Evolutionary conservation across 257 asterid species (phyloP).

Genomic region (Jasminum sambac): DNA sequence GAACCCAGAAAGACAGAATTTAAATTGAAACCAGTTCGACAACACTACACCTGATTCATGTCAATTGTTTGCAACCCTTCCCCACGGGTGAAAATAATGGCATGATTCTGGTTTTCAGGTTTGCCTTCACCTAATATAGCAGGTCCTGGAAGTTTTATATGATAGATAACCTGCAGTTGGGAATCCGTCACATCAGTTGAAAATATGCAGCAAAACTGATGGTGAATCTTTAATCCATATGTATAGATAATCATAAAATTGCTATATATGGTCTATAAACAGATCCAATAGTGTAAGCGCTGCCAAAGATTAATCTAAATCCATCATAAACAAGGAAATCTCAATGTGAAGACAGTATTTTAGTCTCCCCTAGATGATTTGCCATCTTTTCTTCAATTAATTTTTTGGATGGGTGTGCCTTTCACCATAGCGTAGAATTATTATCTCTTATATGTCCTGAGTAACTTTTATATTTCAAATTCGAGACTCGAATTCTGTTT

Average conservation of each 20-base stretch:
- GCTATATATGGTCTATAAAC: constrained; percentile 3
- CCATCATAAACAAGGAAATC: background rate
- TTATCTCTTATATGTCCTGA: background rate
- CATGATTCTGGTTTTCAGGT: constrained; percentile 99
- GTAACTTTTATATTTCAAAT: constrained; percentile 8
- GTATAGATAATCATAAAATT: background rate
- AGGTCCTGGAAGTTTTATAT: constrained; percentile 94
- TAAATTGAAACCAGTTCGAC: constrained; percentile 19
- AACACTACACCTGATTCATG: constrained; percentile 82
- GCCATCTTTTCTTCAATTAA: background rate
- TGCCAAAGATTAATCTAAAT: background rate
- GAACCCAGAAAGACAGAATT: constrained; percentile 28
- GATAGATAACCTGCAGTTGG: constrained; percentile 66
- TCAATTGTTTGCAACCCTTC: constrained; percentile 98
- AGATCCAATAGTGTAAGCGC: constrained; percentile 11
- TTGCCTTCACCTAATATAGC: constrained; percentile 98
- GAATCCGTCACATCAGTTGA: constrained; percentile 19
- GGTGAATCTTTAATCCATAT: background rate
- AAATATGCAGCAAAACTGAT: constrained; percentile 6
- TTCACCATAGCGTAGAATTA: constrained; percentile 1
- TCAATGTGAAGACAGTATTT: background rate
- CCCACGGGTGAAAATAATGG: constrained; percentile 95
- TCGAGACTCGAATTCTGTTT: constrained; percentile 5
- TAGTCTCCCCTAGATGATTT: background rate
- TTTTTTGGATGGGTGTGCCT: background rate